phyloP scores from a whole-genome alignment of 371 early-diverging fungal species.

The Zychaea mexicana region DNA sequence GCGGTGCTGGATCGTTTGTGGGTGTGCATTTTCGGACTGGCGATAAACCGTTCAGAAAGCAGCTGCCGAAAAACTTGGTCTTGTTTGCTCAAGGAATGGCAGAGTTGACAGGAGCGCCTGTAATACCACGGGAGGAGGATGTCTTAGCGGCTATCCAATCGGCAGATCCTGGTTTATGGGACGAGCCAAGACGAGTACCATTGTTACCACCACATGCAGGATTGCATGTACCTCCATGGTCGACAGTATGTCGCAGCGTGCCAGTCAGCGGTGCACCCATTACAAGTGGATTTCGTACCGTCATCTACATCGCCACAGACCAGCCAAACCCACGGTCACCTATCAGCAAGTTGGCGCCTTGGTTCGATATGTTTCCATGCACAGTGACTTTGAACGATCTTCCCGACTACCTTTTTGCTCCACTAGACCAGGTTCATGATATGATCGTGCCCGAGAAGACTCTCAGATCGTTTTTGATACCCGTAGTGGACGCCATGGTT shows the following conservation, averaged over 20 bases:
- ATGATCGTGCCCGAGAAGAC: slow-evolving; percentile 30
- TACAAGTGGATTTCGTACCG: slow-evolving; percentile 5
- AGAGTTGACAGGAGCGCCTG: not conserved
- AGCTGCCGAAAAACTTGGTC: slow-evolving; percentile 20
- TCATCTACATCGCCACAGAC: slow-evolving; percentile 45
- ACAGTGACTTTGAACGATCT: slow-evolving; percentile 35
- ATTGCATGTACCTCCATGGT: slow-evolving; percentile 18
- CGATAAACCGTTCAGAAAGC: slow-evolving; percentile 31
- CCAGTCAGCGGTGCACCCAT: not conserved
- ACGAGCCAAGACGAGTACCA: not conserved
- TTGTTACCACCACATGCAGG: slow-evolving; percentile 9
- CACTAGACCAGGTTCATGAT: slow-evolving; percentile 30
- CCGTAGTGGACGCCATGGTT: slow-evolving; percentile 48
- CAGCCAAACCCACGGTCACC: slow-evolving; percentile 29
- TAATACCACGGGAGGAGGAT: slow-evolving; percentile 2
- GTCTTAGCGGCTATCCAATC: not conserved
- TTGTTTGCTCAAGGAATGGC: slow-evolving; percentile 12
- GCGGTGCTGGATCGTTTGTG: slow-evolving; percentile 28
- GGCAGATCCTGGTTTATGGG: too few relatives aligned
- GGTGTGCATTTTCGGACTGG: slow-evolving; percentile 46
- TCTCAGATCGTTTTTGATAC: slow-evolving; percentile 26
- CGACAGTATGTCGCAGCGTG: slow-evolving; percentile 7
- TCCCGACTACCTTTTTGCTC: slow-evolving; percentile 25
- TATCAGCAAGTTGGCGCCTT: slow-evolving; percentile 23
- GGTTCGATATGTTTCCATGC: slow-evolving; percentile 42